phyloP scores from a whole-genome alignment of 1,139 yeast genomes.

The Kazachstania sp. region DNA sequence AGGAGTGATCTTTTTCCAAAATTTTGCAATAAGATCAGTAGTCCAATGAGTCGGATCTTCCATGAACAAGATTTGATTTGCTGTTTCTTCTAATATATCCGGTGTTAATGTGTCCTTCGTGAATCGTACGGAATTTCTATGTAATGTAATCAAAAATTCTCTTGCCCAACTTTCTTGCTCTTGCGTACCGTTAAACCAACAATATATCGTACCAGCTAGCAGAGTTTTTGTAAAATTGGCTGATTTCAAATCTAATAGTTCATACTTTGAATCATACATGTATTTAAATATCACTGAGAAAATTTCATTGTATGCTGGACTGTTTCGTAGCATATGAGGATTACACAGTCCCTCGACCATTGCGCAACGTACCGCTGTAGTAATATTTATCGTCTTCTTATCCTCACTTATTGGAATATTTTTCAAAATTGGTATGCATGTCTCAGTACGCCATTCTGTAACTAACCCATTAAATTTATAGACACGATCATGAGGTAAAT shows the following conservation, averaged over 20 bases:
- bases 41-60: constrained; percentile 45
- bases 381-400: constrained; percentile 18
- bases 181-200: constrained; percentile 45
- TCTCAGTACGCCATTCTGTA: constrained; percentile 45
- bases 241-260: constrained; percentile 14
- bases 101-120: constrained; percentile 25
- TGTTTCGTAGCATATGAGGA: constrained; percentile 42
- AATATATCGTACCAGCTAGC: constrained; percentile 46
- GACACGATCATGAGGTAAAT: constrained; percentile 42
- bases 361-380: constrained; percentile 29
- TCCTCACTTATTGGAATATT: constrained; percentile 24
- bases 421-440: constrained; percentile 30
- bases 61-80: constrained; percentile 41
- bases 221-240: constrained; percentile 19
- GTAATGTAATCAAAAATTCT: constrained; percentile 25
- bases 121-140: constrained; percentile 14
- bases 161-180: constrained; percentile 43
- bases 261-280: constrained; percentile 24
- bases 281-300: constrained; percentile 32
- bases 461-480: constrained; percentile 44
- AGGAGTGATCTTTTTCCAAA: constrained; percentile 45
- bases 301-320: constrained; percentile 29
- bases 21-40: constrained; percentile 37
- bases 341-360: constrained; percentile 43
- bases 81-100: constrained; percentile 46